phyloP scores from a whole-genome alignment of 805 yeast genomes.

The Metschnikowia santaceciliae region DNA sequence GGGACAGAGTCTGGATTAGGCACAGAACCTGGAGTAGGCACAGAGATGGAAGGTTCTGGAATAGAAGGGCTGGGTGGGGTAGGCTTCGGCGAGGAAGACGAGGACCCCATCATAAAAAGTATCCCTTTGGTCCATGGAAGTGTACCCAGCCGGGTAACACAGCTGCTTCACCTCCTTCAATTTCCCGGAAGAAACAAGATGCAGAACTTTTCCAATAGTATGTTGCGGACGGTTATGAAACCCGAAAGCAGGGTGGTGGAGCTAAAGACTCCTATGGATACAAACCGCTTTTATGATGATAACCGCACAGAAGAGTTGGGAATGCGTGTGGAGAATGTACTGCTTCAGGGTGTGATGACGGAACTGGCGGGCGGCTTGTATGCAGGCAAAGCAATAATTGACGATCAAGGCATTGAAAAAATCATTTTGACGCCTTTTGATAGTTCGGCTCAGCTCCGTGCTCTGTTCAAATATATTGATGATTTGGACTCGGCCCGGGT shows the following conservation, averaged over 20 bases:
- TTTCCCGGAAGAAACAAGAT: conserved; percentile 45
- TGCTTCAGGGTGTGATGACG: conserved; percentile 66
- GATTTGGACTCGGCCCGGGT: conserved; percentile 46
- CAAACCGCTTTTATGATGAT: conserved; percentile 61
- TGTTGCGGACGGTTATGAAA: conserved; percentile 51
- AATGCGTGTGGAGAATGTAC: conserved; percentile 52
- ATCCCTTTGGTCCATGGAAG: conserved; percentile 33
- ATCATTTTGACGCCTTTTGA: conserved; percentile 63
- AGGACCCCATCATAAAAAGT: conserved; percentile 39
- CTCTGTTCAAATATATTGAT: conserved; percentile 77
- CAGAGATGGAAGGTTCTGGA: background rate
- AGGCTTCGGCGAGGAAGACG: conserved; percentile 12
- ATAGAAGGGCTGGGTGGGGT: background rate
- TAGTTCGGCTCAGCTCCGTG: conserved; percentile 72
- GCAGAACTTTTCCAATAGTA: conserved; percentile 34
- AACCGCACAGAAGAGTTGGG: conserved; percentile 64
- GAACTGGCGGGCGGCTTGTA: conserved; percentile 46
- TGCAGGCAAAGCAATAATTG: conserved; percentile 27
- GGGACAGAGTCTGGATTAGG: too few species aligned
- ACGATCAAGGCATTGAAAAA: conserved; percentile 25
- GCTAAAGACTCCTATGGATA: conserved; percentile 72
- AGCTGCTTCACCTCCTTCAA: conserved; percentile 37
- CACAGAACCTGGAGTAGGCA: too few species aligned
- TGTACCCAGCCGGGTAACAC: conserved; percentile 21
- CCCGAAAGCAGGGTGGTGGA: conserved; percentile 62